Percentiles rank a stretch among this genome's conserved stretches.
Evolutionary conservation across 1,139 yeast genomes (phyloP).

Genomic region (Pichia sp.): DNA sequence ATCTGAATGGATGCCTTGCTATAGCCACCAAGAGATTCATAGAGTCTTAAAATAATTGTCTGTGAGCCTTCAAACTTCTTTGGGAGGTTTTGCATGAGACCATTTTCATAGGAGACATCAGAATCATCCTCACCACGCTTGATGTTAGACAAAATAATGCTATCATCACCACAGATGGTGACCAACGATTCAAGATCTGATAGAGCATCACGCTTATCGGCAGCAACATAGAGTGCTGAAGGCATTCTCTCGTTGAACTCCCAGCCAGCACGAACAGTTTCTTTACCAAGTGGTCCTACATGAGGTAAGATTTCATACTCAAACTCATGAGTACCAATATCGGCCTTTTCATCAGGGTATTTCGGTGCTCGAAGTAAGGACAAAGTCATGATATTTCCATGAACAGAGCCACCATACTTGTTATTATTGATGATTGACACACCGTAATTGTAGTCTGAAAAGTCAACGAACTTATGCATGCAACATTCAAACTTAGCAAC

Average conservation of each 20-base stretch:
- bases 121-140: slow-evolving; percentile 86
- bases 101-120: slow-evolving; percentile 33
- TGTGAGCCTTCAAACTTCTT: slow-evolving; percentile 36
- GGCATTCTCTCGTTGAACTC: slow-evolving; percentile 58
- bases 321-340: slow-evolving; percentile 82
- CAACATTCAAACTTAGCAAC: slow-evolving; percentile 95
- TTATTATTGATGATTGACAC: slow-evolving; percentile 79
- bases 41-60: slow-evolving; percentile 64
- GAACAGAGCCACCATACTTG: slow-evolving; percentile 89
- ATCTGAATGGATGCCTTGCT: slow-evolving; percentile 43
- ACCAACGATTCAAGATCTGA: slow-evolving; percentile 19
- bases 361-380: slow-evolving; percentile 81
- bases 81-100: slow-evolving; percentile 31
- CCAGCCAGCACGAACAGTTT: slow-evolving; percentile 68
- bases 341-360: slow-evolving; percentile 89
- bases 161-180: slow-evolving; percentile 39
- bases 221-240: slow-evolving; percentile 15
- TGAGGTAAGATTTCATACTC: slow-evolving; percentile 86
- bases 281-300: slow-evolving; percentile 50
- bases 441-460: slow-evolving; percentile 80
- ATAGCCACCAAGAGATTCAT: slow-evolving; percentile 81
- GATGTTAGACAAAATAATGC: slow-evolving; percentile 64
- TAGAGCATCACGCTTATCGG: slow-evolving; percentile 9
- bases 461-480: slow-evolving; percentile 89
- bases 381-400: slow-evolving; percentile 80